Conservation (phyloP, 352 stramenopile species). For the Phytophthora uliginosa region DNA sequence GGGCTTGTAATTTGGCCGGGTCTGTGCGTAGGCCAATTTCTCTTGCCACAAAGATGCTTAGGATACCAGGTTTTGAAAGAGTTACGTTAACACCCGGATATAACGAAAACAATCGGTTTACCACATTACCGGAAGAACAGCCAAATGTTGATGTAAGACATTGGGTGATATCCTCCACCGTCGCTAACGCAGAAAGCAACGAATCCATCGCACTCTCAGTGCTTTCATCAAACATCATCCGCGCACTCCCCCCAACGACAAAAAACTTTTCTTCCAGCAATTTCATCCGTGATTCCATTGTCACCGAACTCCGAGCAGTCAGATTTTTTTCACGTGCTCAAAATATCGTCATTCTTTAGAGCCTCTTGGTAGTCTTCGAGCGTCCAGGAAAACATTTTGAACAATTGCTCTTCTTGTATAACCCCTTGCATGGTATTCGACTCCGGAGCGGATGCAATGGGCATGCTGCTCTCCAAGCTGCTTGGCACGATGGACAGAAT, state of each 20-base stretch:
- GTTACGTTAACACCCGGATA: background rate
- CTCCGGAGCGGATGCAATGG: too few relatives aligned
- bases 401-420: too few relatives aligned
- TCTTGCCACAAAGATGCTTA: constrained; percentile 11
- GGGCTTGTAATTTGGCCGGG: background rate
- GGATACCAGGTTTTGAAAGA: background rate
- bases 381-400: too few relatives aligned
- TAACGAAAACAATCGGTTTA: constrained; percentile 13
- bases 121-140: background rate
- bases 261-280: constrained; percentile 11
- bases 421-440: too few relatives aligned
- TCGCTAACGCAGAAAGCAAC: background rate
- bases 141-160: background rate
- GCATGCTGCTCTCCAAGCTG: too few relatives aligned
- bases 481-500: too few relatives aligned
- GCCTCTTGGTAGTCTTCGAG: too few relatives aligned
- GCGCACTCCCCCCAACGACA: constrained; percentile 9
- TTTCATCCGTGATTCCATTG: background rate
- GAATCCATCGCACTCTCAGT: background rate
- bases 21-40: background rate
- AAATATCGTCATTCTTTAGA: too few relatives aligned
- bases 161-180: background rate
- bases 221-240: constrained; percentile 17
- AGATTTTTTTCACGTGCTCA: background rate
- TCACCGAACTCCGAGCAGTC: background rate